These are phyloP conservation scores for Eutypella sp. DNA, from an alignment of 2,329 filamentous ascomycete genomes.

Conservation along the genomic window DNA sequence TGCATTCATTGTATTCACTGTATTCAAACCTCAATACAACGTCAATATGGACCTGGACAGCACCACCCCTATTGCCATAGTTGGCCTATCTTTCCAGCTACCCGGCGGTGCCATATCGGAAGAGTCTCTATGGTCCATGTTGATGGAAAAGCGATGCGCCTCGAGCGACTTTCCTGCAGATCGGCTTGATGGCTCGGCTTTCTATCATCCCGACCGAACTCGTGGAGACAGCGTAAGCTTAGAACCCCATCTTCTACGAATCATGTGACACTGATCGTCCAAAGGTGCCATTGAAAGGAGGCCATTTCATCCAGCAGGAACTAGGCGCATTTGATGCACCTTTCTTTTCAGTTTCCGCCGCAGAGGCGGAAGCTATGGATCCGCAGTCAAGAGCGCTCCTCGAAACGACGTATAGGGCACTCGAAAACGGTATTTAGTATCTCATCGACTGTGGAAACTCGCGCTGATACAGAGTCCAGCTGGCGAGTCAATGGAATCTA, in stretches of 20 bases:
- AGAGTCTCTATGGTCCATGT: no score
- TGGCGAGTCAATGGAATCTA: constrained; percentile 4
- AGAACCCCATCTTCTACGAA: not conserved
- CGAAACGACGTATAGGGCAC: constrained; percentile 7
- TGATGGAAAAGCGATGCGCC: constrained; percentile 2
- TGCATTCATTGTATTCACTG: no score
- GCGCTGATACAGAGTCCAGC: not conserved
- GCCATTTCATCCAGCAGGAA: constrained; percentile 5
- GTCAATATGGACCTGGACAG: no score
- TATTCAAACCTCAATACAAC: no score
- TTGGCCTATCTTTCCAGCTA: no score
- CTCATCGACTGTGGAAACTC: not conserved
- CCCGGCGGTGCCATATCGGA: no score
- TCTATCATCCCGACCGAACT: constrained; percentile 7
- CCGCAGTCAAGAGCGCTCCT: constrained; percentile 7
- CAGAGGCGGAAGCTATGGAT: constrained; percentile 9
- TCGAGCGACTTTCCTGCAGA: constrained; percentile 6
- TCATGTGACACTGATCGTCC: constrained; percentile 1
- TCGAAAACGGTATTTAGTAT: constrained; percentile 7
- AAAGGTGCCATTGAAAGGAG: not conserved
- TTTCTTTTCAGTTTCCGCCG: constrained; percentile 8
- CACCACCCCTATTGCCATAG: no score
- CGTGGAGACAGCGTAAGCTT: not conserved
- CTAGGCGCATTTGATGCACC: constrained; percentile 8
- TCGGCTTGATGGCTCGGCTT: constrained; percentile 5